Evolutionary conservation across 2,329 filamentous ascomycete species (phyloP), one percentile per base, ranked within the genome.

Genomic region (Polychaeton citri): DNA sequence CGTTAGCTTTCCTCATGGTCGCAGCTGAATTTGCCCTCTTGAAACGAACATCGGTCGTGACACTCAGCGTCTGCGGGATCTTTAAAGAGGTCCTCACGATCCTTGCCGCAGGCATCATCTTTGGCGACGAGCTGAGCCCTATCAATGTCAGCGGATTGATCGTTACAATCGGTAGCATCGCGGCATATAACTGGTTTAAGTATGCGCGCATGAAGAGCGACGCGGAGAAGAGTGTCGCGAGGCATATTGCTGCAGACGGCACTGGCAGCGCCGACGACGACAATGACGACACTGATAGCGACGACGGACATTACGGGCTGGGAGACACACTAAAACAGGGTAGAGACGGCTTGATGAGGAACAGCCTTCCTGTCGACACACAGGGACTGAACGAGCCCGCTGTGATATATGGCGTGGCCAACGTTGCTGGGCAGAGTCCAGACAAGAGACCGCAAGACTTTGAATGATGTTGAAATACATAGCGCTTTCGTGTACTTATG

Each of bases 21-120:
- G 77, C 86, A 0, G 87, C 84, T 36, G 90, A 98, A 61, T 98
- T 96, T 57, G 88, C 90, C 36, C 73, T 98, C 42, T 72, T 98
- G 46, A 81, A 95, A 65, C 83, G 90, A 33, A 96, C 88, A 1
- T 92, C 83, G 1, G 90, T 98, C 36, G 90, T 98, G 35, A 96
- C 90, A 0, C 71, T 98, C 32, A 92, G 82, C 35, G 95, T 98
- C 48, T 93, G 87, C 43, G 90, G 90, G 42, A 96, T 98, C 43
- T 96, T 98, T 69, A 98, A 98, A 59, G 90, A 98, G 63, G 90
- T 96, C 28, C 79, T 98, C 37, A 98, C 90, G 10, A 96, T 98
- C 51, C 79, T 76, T 28, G 86, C 85, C 1, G 88, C 88, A 0
- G 81, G 85, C 6, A 58, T 92, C 19, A 76, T 94, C 3, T 98